Base-by-base conservation (phyloP, 2,329 filamentous ascomycete genomes). In the Metarhizium anisopliae region DNA sequence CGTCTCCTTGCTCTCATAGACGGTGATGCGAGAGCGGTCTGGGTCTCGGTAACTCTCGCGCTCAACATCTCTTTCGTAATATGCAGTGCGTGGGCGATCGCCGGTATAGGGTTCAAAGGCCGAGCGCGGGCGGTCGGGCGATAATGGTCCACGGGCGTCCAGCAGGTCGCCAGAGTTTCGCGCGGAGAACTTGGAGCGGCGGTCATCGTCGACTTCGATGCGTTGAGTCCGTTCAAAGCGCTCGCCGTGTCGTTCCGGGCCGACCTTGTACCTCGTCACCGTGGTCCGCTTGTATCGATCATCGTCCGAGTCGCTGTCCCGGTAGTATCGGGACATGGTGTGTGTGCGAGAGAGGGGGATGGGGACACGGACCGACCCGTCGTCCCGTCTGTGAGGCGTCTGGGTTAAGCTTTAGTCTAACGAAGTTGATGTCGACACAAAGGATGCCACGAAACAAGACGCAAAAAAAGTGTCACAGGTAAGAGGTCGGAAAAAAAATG, bases 261-360 rank as follows among this genome's bases (percentile, higher is more conserved):
- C 66, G 32, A 80, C 76, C 64, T 80, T 80, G 71, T 81, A 81
- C 55, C 78, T 74, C 58, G 74, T 76, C 54, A 80, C 72, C n/a
- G 75, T 79, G 5, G 76, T 74, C 57, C 68, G 71, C 62, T 70
- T 71, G 67, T 74, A 75, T 47, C 69, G 67, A 52, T 79, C 76
- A 55, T 79, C 77, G 58, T 77, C 74, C 14, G 68, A 72, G 50
- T 66, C 66, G 58, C 59, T 64, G 52, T 70, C 68, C 54, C 70
- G 68, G 59, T 70, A 71, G 58, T 64, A 63, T 58, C 68, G 67
- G 58, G 68, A 62, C 56, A 58, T 56, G 68, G 65, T 60, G 59
- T 60, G 65, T 57, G 61, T 57, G 25, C 1, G 20, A 25, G 20
- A 47, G 25, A 35, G 32, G 10, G 32, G 52, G 43, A 45, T 43